Conservation (phyloP, 2,329 filamentous ascomycete species). For the Eutypella sp. region DNA sequence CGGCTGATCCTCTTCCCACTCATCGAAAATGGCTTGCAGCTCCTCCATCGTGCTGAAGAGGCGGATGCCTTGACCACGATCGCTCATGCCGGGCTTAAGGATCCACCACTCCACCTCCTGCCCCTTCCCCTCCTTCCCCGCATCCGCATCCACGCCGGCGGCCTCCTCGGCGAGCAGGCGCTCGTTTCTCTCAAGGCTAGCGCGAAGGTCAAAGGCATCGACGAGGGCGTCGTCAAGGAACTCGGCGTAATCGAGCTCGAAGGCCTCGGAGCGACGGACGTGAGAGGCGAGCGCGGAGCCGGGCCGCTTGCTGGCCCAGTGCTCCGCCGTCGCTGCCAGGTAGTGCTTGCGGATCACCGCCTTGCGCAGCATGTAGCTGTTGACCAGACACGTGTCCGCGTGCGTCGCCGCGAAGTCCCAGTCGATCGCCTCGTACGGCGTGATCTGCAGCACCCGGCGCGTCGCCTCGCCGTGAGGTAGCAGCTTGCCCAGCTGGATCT, state of each 20-base stretch:
- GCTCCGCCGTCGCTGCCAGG: conserved; percentile 73
- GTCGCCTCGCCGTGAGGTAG: conserved; percentile 32
- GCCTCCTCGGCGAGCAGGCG: conserved; percentile 20
- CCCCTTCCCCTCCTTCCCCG: conserved; percentile 3
- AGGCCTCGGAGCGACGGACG: conserved; percentile 74
- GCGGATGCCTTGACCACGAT: conserved; percentile 87
- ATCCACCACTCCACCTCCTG: conserved; percentile 85
- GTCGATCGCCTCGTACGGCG: conserved; percentile 80
- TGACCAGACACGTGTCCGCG: conserved; percentile 61
- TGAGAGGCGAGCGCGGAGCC: conserved; percentile 62
- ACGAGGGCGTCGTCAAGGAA: conserved; percentile 91
- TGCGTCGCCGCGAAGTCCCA: conserved; percentile 69
- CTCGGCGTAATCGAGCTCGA: conserved; percentile 95
- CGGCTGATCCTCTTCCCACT: conserved; percentile 70
- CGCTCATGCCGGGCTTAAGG: conserved; percentile 95
- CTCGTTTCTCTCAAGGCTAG: conserved; percentile 69
- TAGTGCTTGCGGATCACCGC: conserved; percentile 96
- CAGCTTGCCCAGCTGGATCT: conserved; percentile 31
- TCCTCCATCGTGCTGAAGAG: conserved; percentile 83
- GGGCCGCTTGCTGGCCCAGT: conserved; percentile 83
- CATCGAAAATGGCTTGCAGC: conserved; percentile 82
- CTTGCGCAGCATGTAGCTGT: conserved; percentile 93
- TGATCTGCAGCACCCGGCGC: conserved; percentile 67
- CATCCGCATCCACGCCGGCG: conserved; percentile 3
- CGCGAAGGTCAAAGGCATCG: conserved; percentile 81